A percentile compares a stretch with the other conserved stretches of the same genome.
These are phyloP conservation scores for Chiua virens DNA, from an alignment of 768 basidiomycete genomes.

Conservation along the genomic window DNA sequence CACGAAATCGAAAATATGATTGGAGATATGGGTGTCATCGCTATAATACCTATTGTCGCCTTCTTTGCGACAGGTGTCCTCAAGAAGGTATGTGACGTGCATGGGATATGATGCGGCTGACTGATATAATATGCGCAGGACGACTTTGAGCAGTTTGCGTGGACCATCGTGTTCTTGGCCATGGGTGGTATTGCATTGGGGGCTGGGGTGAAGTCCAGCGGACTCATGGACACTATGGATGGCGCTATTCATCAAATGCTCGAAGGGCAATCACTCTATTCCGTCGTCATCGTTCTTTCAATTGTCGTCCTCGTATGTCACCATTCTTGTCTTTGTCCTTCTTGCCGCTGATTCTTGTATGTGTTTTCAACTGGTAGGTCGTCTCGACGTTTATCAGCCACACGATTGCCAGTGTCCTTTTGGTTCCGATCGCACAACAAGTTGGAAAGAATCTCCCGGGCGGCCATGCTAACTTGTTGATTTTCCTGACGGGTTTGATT, in stretches of 20 bases:
- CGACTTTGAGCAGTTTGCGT: conserved; percentile 92
- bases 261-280: conserved; percentile 60
- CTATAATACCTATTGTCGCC: conserved; percentile 86
- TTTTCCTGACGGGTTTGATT: conserved; percentile 90
- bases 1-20: conserved; percentile 71
- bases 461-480: conserved; percentile 75
- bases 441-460: conserved; percentile 77
- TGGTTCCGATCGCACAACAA: conserved; percentile 95
- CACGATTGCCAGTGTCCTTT: conserved; percentile 92
- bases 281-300: conserved; percentile 70
- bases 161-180: conserved; percentile 93
- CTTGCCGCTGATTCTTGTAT: background rate
- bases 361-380: conserved; percentile 42
- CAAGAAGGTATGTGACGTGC: conserved; percentile 67
- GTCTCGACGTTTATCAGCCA: conserved; percentile 97
- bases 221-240: conserved; percentile 81
- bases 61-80: conserved; percentile 94
- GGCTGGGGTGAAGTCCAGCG: conserved; percentile 88
- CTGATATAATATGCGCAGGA: conserved; percentile 49
- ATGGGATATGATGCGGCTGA: background rate
- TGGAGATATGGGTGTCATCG: conserved; percentile 98
- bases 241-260: conserved; percentile 57
- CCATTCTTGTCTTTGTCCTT: background rate
- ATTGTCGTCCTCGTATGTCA: conserved; percentile 62
- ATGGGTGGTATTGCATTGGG: conserved; percentile 99